Evolutionary conservation across 2,329 filamentous ascomycete genomes (phyloP).

Genomic region (Rutstroemia sp.): DNA sequence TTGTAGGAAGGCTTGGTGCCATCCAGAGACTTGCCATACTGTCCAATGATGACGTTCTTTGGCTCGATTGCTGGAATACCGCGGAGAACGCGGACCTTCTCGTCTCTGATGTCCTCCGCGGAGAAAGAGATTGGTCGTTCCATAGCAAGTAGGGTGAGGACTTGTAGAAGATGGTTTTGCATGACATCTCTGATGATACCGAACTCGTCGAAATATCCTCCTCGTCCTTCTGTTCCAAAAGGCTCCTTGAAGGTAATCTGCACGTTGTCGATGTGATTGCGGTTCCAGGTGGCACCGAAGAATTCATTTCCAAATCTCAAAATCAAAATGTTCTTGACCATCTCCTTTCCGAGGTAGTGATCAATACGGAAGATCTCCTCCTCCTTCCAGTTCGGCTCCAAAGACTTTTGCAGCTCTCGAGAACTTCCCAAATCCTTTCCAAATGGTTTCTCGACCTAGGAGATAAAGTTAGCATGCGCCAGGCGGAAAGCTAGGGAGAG

Average conservation of each 20-base stretch:
- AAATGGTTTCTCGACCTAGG: constrained; percentile 95
- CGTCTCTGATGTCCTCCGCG: constrained; percentile 94
- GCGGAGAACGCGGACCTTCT: constrained; percentile 94
- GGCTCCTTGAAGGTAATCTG: constrained; percentile 99
- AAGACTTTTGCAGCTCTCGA: constrained; percentile 85
- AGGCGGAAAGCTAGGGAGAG: neutral
- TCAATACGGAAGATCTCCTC: constrained; percentile 99
- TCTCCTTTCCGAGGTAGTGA: constrained; percentile 99
- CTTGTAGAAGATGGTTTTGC: constrained; percentile 98
- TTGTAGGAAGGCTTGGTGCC: constrained; percentile 97
- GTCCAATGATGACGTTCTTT: constrained; percentile 99
- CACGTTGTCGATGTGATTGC: constrained; percentile 98
- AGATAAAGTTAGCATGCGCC: constrained; percentile 14
- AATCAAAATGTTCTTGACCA: constrained; percentile 99
- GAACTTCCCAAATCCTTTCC: constrained; percentile 95
- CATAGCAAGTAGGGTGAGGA: constrained; percentile 94
- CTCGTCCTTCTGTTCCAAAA: constrained; percentile 94
- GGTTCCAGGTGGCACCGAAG: constrained; percentile 97
- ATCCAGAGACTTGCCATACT: constrained; percentile 94
- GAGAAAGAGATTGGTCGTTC: constrained; percentile 98
- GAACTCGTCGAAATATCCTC: constrained; percentile 98
- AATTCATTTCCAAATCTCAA: constrained; percentile 98
- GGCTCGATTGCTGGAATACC: constrained; percentile 92
- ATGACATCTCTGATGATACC: constrained; percentile 99
- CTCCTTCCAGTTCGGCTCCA: constrained; percentile 97